Conservation (phyloP, 768 basidiomycete species). For the Saitozyma podzolica region DNA sequence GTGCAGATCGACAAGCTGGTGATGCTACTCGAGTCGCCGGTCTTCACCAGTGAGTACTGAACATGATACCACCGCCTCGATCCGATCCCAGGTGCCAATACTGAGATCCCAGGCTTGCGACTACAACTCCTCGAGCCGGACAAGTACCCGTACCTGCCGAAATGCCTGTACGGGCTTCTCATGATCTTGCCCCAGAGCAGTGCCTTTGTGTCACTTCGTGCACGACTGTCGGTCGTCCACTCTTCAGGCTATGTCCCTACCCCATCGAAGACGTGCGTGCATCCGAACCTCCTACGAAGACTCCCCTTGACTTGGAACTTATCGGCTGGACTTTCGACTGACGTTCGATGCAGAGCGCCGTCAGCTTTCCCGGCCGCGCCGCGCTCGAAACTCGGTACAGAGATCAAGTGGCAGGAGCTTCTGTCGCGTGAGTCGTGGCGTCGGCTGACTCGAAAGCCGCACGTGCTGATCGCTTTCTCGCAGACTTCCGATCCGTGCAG, state of each 20-base stretch:
- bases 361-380: slow-evolving; percentile 52
- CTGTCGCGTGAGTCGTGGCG: slow-evolving; percentile 59
- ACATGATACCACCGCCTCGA: neutral
- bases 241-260: slow-evolving; percentile 84
- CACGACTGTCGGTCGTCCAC: slow-evolving; percentile 90
- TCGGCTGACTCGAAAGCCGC: neutral
- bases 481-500: slow-evolving; percentile 83
- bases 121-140: slow-evolving; percentile 96
- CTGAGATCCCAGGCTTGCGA: slow-evolving; percentile 57
- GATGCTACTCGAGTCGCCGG: slow-evolving; percentile 94
- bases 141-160: slow-evolving; percentile 92
- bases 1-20: slow-evolving; percentile 98
- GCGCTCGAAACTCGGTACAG: slow-evolving; percentile 73
- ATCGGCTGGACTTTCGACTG: neutral
- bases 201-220: slow-evolving; percentile 90
- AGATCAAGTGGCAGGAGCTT: slow-evolving; percentile 97
- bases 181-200: slow-evolving; percentile 97
- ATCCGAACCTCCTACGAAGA: slow-evolving; percentile 8
- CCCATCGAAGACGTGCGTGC: slow-evolving; percentile 77
- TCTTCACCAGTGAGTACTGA: slow-evolving; percentile 79
- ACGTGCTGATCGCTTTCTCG: neutral
- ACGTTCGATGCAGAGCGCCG: neutral
- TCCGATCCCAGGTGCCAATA: neutral
- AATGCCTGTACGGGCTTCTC: slow-evolving; percentile 92
- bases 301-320: neutral